Evolutionary conservation across 2,329 filamentous ascomycete genomes (phyloP).

Genomic region (Aspergillus udagawae): DNA sequence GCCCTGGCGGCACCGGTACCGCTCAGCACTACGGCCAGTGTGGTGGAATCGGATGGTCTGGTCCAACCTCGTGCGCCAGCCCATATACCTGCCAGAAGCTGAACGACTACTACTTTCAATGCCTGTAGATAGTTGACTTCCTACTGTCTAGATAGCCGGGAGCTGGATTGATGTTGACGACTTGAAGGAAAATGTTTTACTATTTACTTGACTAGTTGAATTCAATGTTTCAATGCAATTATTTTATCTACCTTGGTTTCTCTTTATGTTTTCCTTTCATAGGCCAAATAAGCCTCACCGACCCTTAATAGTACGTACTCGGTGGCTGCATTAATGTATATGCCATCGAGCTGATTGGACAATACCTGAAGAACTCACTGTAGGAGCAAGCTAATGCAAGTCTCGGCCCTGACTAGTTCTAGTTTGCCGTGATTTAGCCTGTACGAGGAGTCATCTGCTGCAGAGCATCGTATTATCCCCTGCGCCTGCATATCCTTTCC

Average conservation of each 20-base stretch:
- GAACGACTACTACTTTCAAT: constrained; percentile 39
- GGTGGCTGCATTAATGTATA: background rate
- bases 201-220: background rate
- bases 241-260: no score
- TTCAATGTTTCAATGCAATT: background rate
- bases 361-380: background rate
- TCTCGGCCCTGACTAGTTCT: background rate
- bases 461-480: background rate
- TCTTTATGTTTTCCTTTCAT: no score
- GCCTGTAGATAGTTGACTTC: constrained; percentile 19
- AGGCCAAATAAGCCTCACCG: no score
- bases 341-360: background rate
- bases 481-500: background rate
- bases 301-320: no score
- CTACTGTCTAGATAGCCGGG: background rate
- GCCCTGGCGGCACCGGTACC: constrained; percentile 7
- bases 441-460: background rate
- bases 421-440: background rate
- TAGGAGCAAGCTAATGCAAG: background rate
- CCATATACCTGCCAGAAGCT: constrained; percentile 30
- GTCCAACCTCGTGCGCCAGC: constrained; percentile 29
- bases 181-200: background rate
- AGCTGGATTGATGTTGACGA: background rate
- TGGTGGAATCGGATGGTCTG: constrained; percentile 33
- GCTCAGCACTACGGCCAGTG: constrained; percentile 28